A percentile compares a stretch with the other conserved stretches of the same genome.
phyloP scores from a whole-genome alignment of 371 early-diverging fungal genomes.

The Mortierella sp. region DNA sequence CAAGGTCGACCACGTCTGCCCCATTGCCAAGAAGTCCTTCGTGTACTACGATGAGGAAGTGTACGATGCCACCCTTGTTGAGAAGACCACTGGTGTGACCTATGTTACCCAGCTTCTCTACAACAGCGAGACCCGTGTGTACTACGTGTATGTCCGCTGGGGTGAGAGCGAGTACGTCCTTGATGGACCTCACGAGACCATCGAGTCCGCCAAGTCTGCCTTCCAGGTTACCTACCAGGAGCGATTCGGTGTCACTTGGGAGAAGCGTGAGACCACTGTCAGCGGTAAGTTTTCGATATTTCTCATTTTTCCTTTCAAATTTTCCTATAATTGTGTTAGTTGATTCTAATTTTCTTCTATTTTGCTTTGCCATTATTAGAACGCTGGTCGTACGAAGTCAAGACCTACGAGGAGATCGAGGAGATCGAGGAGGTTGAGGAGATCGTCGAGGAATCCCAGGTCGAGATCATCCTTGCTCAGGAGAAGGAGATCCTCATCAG shows the following conservation, averaged over 20 bases:
- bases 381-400: slow-evolving; percentile 6
- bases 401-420: slow-evolving; percentile 11
- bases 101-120: slow-evolving; percentile 5
- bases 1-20: slow-evolving; percentile 14
- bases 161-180: slow-evolving; percentile 17
- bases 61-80: neutral
- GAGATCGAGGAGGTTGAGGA: slow-evolving; percentile 12
- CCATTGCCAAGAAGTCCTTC: slow-evolving; percentile 17
- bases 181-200: slow-evolving; percentile 22
- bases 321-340: no score
- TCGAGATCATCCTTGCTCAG: slow-evolving; percentile 1
- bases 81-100: slow-evolving; percentile 14
- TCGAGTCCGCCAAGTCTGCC: slow-evolving; percentile 30
- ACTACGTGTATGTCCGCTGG: slow-evolving; percentile 17
- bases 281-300: slow-evolving; percentile 5
- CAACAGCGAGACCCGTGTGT: slow-evolving; percentile 2
- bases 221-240: slow-evolving; percentile 5
- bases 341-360: neutral
- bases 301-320: neutral
- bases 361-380: neutral
- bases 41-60: slow-evolving; percentile 19
- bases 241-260: slow-evolving; percentile 7
- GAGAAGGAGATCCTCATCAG: neutral
- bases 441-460: slow-evolving; percentile 15
- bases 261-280: slow-evolving; percentile 8